Evolutionary conservation across 352 stramenopile genomes (phyloP).

Genomic region (Globisporangium canariense): DNA sequence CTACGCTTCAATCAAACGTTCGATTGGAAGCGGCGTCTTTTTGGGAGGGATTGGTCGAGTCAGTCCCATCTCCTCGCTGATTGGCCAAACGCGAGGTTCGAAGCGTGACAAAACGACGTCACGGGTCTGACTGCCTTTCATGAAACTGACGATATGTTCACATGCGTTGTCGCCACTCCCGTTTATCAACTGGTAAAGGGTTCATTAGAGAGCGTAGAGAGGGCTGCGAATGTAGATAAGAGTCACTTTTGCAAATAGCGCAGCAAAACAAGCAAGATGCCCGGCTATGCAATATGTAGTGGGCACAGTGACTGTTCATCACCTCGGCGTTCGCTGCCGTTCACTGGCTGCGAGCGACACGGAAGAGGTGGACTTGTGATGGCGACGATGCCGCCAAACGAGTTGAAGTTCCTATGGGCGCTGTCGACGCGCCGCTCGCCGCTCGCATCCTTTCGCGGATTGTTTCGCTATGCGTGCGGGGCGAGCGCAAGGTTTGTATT

Average conservation of each 20-base stretch:
- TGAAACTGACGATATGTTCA: not conserved
- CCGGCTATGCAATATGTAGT: not conserved
- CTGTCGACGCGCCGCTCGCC: slow-evolving; percentile 7
- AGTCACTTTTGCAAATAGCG: no score
- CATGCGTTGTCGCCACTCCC: no score
- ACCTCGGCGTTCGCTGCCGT: not conserved
- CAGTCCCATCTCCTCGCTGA: slow-evolving; percentile 10
- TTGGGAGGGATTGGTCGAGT: slow-evolving; percentile 5
- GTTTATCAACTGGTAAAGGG: no score
- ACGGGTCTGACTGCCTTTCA: slow-evolving; percentile 4
- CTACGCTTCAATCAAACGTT: slow-evolving; percentile 20
- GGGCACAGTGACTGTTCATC: not conserved
- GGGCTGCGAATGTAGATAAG: no score
- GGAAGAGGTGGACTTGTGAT: not conserved
- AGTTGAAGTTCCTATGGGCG: slow-evolving; percentile 11
- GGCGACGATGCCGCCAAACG: no score
- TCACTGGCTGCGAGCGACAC: not conserved
- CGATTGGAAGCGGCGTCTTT: slow-evolving; percentile 7
- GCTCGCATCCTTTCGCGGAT: not conserved
- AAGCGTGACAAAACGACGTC: slow-evolving; percentile 19
- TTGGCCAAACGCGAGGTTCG: slow-evolving; percentile 11
- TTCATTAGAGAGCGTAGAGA: no score
- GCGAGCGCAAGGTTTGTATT: not conserved
- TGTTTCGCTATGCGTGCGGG: not conserved
- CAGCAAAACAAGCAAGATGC: not conserved